Evolutionary conservation across 805 yeast genomes (phyloP), one percentile per base, ranked within the genome.

Genomic region (Saturnispora besseyi): DNA sequence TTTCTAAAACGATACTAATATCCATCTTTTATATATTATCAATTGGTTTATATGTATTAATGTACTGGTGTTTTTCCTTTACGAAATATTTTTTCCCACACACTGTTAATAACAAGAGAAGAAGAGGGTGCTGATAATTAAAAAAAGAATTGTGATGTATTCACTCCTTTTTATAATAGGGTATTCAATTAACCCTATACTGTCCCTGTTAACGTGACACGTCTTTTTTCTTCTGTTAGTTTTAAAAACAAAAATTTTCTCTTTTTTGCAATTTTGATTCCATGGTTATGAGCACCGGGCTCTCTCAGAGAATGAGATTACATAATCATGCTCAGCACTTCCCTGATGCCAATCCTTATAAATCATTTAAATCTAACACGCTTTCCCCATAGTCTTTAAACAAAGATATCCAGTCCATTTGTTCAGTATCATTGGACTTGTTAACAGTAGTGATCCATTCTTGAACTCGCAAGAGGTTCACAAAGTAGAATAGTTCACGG

Each of bases 401-500:
- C 7, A 9, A 9, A 4, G 21, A 10, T 7, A 46, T 26, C 49
- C 49, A 46, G 11, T 41, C 18, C 13, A 31, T 11, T 41, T 46
- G 49, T 11, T 18, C 29, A 13, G 8, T 8, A 21, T 46, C 44
- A 10, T 24, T 43, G 10, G 67, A 58, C 46, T 67, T 59, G 50
- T 78, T 79, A 4, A 91, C 99, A 0, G 99, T 93, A 0, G 97
- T 93, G 8, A 89, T 78, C 12, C 87, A 75, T 38, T 71, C 59
- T 0, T 66, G 65, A 55, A 79, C 75, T 7, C 74, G 63, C 38
- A 87, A 56, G 22, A 74, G 65, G 2, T 75, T 67, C 22, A 83
- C 76, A 60, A 91, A 87, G 49, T 75, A 73, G 11, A 82, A 73
- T 36, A 93, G 70, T 59, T 93, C 99, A 36, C 84, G 69, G 59